Conservation (phyloP, 331 rosid species). For the Malus hybrid region DNA sequence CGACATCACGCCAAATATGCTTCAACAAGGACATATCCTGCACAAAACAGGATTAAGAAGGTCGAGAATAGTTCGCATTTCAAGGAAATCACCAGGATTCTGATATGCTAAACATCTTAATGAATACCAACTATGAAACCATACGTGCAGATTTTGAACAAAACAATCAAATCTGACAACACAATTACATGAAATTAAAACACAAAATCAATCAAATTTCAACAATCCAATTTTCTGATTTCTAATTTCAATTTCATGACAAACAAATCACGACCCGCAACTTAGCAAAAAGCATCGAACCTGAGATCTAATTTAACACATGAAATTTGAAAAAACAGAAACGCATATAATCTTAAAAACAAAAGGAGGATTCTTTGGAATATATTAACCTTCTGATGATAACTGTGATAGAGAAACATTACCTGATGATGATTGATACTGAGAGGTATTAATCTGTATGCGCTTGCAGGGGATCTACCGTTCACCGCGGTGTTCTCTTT, state of each 20-base stretch:
- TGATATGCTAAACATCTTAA: not conserved
- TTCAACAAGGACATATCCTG: conserved; percentile 4
- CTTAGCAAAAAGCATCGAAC: not conserved
- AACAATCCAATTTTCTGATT: not conserved
- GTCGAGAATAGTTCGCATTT: not conserved
- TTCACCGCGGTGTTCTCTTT: not conserved
- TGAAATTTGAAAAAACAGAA: not conserved
- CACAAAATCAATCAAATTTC: not conserved
- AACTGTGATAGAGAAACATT: not conserved
- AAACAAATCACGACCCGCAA: not conserved
- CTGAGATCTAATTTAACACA: not conserved
- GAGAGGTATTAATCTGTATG: not conserved
- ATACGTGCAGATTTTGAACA: not conserved
- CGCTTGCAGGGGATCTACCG: not conserved
- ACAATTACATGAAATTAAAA: too few relatives aligned
- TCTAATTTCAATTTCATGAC: not conserved
- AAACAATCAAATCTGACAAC: not conserved
- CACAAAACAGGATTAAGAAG: not conserved
- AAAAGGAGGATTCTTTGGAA: not conserved
- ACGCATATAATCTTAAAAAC: not conserved
- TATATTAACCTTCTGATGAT: too few relatives aligned
- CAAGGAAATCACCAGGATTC: not conserved
- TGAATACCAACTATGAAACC: not conserved
- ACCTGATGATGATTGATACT: not conserved
- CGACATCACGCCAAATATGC: not conserved